Percentiles rank a stretch among this genome's conserved stretches.
Evolutionary conservation across 1,284 basidiomycete genomes (phyloP).

Genomic region (Tremellales sp.): DNA sequence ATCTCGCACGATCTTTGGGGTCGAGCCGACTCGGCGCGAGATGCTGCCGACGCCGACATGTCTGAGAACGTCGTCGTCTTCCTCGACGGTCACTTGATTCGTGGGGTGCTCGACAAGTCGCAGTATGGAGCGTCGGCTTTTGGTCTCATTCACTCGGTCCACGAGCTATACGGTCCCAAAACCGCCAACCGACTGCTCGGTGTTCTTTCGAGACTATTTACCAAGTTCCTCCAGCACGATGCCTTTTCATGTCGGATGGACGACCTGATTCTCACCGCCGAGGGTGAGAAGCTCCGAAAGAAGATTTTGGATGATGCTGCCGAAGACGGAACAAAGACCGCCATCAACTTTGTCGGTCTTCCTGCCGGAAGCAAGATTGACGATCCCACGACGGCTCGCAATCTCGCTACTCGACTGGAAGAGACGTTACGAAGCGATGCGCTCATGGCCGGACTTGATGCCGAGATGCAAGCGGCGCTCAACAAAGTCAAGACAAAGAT

Average conservation of each 20-base stretch:
- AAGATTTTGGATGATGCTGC: slow-evolving; percentile 66
- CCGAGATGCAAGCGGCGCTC: slow-evolving; percentile 84
- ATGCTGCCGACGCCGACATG: slow-evolving; percentile 45
- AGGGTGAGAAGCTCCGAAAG: slow-evolving; percentile 69
- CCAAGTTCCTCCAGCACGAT: slow-evolving; percentile 93
- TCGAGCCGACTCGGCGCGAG: slow-evolving; percentile 29
- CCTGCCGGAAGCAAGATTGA: slow-evolving; percentile 74
- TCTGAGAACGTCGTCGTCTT: slow-evolving; percentile 84
- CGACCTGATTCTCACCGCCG: slow-evolving; percentile 82
- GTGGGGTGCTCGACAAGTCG: slow-evolving; percentile 93
- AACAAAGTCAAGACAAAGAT: slow-evolving; percentile 86
- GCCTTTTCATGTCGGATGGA: slow-evolving; percentile 99
- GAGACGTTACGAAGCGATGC: slow-evolving; percentile 95
- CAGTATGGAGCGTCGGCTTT: slow-evolving; percentile 95
- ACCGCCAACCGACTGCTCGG: slow-evolving; percentile 87
- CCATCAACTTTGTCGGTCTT: slow-evolving; percentile 61
- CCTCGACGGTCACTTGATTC: slow-evolving; percentile 86
- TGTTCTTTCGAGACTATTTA: slow-evolving; percentile 88
- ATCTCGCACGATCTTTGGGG: slow-evolving; percentile 79
- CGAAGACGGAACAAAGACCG: slow-evolving; percentile 76
- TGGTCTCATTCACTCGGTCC: slow-evolving; percentile 96
- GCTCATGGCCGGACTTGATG: slow-evolving; percentile 94
- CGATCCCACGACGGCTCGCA: slow-evolving; percentile 50
- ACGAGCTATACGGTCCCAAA: slow-evolving; percentile 93
- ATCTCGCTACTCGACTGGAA: slow-evolving; percentile 62